These are phyloP conservation scores for Bassia scoparia DNA, from an alignment of 148 eudicot species.

Conservation along the genomic window DNA sequence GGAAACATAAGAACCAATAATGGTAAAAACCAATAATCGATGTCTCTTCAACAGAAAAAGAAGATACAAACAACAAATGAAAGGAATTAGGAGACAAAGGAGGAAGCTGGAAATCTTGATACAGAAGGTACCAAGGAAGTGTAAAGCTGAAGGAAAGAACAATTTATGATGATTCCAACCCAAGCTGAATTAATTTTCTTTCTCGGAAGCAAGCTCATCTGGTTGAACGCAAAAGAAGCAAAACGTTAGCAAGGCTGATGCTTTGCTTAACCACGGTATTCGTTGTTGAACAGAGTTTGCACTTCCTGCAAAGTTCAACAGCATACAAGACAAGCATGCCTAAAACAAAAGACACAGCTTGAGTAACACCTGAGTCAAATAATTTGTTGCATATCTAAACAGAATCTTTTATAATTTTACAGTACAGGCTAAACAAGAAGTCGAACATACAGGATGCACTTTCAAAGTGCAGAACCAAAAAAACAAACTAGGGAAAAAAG, in stretches of 20 bases:
- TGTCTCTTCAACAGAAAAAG: background rate
- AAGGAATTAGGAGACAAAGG: background rate
- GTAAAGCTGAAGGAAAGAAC: background rate
- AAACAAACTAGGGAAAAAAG: background rate
- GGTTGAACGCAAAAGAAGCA: too few relatives aligned
- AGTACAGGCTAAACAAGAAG: background rate
- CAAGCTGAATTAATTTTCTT: background rate
- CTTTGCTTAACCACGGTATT: background rate
- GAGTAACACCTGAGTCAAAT: conserved; percentile 5
- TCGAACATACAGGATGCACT: conserved; percentile 7
- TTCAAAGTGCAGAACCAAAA: conserved; percentile 11
- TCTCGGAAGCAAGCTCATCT: background rate
- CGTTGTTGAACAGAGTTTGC: background rate
- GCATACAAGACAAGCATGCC: background rate
- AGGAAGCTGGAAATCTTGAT: background rate
- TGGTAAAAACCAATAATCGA: too few relatives aligned
- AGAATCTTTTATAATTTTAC: conserved; percentile 13
- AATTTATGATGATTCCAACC: background rate
- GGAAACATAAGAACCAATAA: too few relatives aligned
- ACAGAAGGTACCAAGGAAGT: background rate
- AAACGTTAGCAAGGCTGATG: background rate
- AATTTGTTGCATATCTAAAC: background rate
- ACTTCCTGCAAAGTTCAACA: conserved; percentile 13
- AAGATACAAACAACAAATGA: background rate
- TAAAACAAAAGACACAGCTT: background rate